Conservation (phyloP, 2,329 filamentous ascomycete species). For the Metarhizium brunneum region DNA sequence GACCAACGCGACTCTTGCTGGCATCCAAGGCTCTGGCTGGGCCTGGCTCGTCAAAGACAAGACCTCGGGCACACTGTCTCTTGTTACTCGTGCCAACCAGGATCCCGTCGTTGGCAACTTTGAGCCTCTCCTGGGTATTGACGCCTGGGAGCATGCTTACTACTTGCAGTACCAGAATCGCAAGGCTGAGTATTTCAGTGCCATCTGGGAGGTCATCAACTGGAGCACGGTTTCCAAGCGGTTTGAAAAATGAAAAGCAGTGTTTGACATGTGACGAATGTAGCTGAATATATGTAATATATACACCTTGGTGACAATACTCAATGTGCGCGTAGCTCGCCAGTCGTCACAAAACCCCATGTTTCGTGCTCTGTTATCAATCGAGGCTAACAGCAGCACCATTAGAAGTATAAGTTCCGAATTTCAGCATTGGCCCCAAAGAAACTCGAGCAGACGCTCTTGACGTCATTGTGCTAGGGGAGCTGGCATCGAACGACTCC, state of each 20-base stretch:
- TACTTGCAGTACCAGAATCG: conserved; percentile 95
- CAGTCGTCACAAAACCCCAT: background rate
- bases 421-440: background rate
- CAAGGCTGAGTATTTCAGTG: conserved; percentile 91
- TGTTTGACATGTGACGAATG: background rate
- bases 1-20: conserved; percentile 59
- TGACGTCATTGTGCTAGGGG: conserved; percentile 6
- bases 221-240: conserved; percentile 84
- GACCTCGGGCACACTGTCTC: conserved; percentile 47
- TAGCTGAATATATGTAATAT: conserved; percentile 1
- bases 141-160: conserved; percentile 96
- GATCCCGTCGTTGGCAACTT: conserved; percentile 80
- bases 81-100: conserved; percentile 74
- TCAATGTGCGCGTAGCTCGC: background rate
- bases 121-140: conserved; percentile 75
- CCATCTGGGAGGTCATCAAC: conserved; percentile 92
- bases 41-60: conserved; percentile 77
- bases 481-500: conserved; percentile 19
- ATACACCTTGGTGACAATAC: conserved; percentile 1
- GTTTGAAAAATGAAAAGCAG: conserved; percentile 41
- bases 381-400: background rate
- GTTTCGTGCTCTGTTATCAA: background rate
- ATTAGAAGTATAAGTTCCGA: background rate
- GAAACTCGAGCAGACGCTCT: background rate
- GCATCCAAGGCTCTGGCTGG: conserved; percentile 82